Evolutionary conservation across 805 yeast genomes (phyloP).

Genomic region (Ogataea nitratoaversa): DNA sequence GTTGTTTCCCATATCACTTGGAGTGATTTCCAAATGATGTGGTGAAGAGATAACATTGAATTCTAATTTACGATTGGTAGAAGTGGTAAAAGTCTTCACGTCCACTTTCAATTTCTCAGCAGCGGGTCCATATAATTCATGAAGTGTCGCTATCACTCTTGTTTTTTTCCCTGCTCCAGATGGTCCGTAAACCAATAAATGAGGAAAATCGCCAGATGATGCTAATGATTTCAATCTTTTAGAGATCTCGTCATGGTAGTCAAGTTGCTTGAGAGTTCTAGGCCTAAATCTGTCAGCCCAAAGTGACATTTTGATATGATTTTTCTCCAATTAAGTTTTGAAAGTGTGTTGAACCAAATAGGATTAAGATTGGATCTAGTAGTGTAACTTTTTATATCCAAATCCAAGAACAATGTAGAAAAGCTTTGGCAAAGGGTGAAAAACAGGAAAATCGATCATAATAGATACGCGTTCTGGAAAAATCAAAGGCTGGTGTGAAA

Average conservation of each 20-base stretch:
- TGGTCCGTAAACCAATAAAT: conserved; percentile 88
- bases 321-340: no score
- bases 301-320: conserved; percentile 58
- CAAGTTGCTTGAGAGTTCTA: conserved; percentile 52
- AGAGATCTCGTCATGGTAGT: conserved; percentile 66
- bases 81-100: conserved; percentile 74
- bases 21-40: conserved; percentile 90
- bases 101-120: conserved; percentile 86
- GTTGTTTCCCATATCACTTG: conserved; percentile 93
- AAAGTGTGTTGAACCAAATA: no score
- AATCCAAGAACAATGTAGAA: no score
- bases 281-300: conserved; percentile 98
- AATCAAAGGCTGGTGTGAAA: not conserved
- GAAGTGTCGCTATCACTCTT: conserved; percentile 73
- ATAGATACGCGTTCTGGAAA: no score
- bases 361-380: no score
- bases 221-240: conserved; percentile 47
- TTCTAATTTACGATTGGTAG: conserved; percentile 74
- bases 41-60: conserved; percentile 91
- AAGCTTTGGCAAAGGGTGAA: no score
- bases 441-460: no score
- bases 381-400: no score
- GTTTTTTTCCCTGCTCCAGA: conserved; percentile 98
- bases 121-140: conserved; percentile 77
- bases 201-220: conserved; percentile 85